Conservation (phyloP, 192 early-diverging fungal genomes). For the Coemansia sp. region DNA sequence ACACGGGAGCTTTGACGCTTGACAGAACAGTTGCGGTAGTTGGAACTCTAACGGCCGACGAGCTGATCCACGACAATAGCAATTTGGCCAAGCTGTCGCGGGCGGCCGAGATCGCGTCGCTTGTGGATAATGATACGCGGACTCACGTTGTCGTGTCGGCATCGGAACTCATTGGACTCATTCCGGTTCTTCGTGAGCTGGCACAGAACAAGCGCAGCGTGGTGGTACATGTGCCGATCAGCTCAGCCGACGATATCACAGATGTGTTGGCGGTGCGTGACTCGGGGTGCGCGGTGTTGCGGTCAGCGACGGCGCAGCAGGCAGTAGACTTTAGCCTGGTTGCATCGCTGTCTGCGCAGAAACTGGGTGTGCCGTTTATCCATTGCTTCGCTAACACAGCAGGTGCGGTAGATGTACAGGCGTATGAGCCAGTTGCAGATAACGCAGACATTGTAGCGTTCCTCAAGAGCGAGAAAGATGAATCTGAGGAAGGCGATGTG, state of each 20-base stretch:
- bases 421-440: constrained; percentile 27
- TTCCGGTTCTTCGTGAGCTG: constrained; percentile 37
- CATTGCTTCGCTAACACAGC: constrained; percentile 57
- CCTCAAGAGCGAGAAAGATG: constrained; percentile 2
- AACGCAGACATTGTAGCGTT: constrained; percentile 48
- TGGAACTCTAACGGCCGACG: neutral
- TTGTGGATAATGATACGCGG: neutral
- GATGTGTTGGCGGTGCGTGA: constrained; percentile 72
- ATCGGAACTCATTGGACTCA: constrained; percentile 25
- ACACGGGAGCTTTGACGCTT: constrained; percentile 16
- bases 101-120: constrained; percentile 17
- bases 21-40: constrained; percentile 26
- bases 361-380: constrained; percentile 59
- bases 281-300: constrained; percentile 74
- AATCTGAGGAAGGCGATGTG: neutral
- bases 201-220: constrained; percentile 21
- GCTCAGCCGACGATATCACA: constrained; percentile 41
- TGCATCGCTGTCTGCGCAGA: constrained; percentile 69
- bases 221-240: constrained; percentile 34
- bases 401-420: constrained; percentile 29
- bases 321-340: constrained; percentile 79
- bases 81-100: constrained; percentile 17
- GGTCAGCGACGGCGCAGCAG: constrained; percentile 73
- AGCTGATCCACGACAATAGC: constrained; percentile 11
- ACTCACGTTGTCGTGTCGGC: constrained; percentile 22